phyloP scores from a whole-genome alignment of 2,329 filamentous ascomycete species.

The Epichloe brachyelytri region DNA sequence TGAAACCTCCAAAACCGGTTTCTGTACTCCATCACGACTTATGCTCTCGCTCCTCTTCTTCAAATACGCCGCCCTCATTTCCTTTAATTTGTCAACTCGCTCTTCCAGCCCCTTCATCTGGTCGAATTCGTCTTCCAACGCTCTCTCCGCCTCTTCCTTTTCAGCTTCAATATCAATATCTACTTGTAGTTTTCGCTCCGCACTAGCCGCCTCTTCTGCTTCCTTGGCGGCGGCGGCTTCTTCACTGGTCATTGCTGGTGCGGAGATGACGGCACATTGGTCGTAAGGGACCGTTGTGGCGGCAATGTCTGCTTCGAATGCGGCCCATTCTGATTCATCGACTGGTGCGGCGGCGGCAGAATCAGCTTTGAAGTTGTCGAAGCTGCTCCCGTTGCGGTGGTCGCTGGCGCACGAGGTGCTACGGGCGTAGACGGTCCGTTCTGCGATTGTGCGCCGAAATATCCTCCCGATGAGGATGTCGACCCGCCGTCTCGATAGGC shows the following conservation, averaged over 20 bases:
- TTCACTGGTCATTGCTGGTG: constrained; percentile 52
- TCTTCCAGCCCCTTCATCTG: constrained; percentile 72
- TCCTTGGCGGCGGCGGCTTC: constrained; percentile 45
- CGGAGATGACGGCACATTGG: constrained; percentile 49
- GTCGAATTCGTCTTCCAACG: constrained; percentile 66
- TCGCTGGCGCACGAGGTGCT: constrained; percentile 16
- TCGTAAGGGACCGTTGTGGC: constrained; percentile 24
- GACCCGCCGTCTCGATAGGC: constrained; percentile 29
- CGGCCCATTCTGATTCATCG: constrained; percentile 74
- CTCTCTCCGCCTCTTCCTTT: constrained; percentile 60
- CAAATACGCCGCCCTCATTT: constrained; percentile 55
- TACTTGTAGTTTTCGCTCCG: constrained; percentile 37
- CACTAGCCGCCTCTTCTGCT: constrained; percentile 36
- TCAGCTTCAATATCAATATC: constrained; percentile 51
- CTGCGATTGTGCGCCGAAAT: constrained; percentile 6
- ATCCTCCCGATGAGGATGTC: constrained; percentile 23
- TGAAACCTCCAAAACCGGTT: constrained; percentile 9
- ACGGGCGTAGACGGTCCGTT: constrained; percentile 11
- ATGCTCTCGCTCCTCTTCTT: constrained; percentile 23
- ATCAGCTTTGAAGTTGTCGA: constrained; percentile 3
- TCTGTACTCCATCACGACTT: constrained; percentile 16
- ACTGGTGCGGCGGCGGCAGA: constrained; percentile 15
- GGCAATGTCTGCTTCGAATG: constrained; percentile 74
- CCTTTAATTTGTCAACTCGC: constrained; percentile 54
- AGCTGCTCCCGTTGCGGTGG: constrained; percentile 1